Base-by-base conservation (phyloP, 805 yeast genomes). In the Yarrowia osloensis region DNA sequence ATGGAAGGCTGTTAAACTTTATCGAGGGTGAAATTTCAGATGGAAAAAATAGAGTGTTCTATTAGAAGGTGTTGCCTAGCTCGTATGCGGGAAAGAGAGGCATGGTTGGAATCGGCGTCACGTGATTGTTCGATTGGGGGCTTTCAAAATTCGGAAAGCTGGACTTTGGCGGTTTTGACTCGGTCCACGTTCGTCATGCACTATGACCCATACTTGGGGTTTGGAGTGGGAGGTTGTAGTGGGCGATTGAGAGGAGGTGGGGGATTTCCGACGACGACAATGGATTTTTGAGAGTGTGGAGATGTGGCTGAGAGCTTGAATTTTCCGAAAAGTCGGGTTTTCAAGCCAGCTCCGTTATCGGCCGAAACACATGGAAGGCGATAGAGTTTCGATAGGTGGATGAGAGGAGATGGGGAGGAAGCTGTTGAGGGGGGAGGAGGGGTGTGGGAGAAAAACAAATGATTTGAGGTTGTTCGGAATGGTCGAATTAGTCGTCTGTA, bases 291-390 rank as follows among this genome's bases (percentile, higher is more conserved):
- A 1, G 17, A 9, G 8, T 19, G 6, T 9, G 37, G 26, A 9
- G 37, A 19, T 12, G 15, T 19, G 4, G 19, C 12, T 49, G 54
- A 17, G 21, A 46, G 11, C 3, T 50, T 50, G 3, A 19, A 31
- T 4, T 12, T 13, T 5, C 6, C n/a, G 4, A 19, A 50, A 50
- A 33, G 21, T 31, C 19, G 40, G 13, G 3, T 22, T 33, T 50
- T 50, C 17, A 12, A 12, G 13, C 21, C 26, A 13, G 13, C 55
- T 19, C 57, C 57, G 57, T 50, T 50, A 50, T 50, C 57, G 57
- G 57, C 57, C 28, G 57, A 50, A 50, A 50, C 40, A 21, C 29
- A 33, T 50, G 57, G 57, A 50, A 50, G 40, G 7, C 57, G 57
- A 50, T 50, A 50, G 21, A 33, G 57, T 50, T 50, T 31, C 24